Evolutionary conservation across 1,284 basidiomycete species (phyloP).

Genomic region (Fomes fomentarius): DNA sequence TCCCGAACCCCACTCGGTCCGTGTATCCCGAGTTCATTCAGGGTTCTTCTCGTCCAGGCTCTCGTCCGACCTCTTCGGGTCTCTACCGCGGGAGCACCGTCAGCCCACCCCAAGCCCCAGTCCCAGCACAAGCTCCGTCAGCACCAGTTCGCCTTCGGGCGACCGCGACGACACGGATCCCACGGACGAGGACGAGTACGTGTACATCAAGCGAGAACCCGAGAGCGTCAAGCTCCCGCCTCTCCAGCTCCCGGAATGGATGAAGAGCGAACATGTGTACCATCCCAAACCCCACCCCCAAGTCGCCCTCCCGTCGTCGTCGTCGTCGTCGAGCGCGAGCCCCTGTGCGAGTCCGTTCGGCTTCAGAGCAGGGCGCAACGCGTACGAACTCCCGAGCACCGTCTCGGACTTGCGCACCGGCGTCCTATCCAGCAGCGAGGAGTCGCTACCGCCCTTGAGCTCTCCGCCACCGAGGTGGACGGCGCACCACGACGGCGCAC

Average conservation of each 20-base stretch:
- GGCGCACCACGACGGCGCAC: background rate
- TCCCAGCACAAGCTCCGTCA: slow-evolving; percentile 14
- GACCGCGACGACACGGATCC: slow-evolving; percentile 19
- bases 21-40: slow-evolving; percentile 13
- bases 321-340: background rate
- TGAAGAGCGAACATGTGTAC: too few species aligned
- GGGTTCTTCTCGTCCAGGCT: slow-evolving; percentile 6
- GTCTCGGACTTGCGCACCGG: slow-evolving; percentile 9
- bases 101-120: slow-evolving; percentile 20
- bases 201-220: slow-evolving; percentile 10
- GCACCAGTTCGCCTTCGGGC: slow-evolving; percentile 3
- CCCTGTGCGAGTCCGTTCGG: slow-evolving; percentile 1
- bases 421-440: background rate
- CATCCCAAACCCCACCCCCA: background rate
- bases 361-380: background rate
- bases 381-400: background rate
- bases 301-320: background rate
- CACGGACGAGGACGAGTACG: slow-evolving; percentile 16
- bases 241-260: too few species aligned
- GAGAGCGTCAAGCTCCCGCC: slow-evolving; percentile 6
- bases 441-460: background rate
- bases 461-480: background rate
- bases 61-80: background rate
- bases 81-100: background rate
- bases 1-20: background rate